These are phyloP conservation scores for Bidens hawaiensis DNA, from an alignment of 140 eudicot species.

Conservation along the genomic window DNA sequence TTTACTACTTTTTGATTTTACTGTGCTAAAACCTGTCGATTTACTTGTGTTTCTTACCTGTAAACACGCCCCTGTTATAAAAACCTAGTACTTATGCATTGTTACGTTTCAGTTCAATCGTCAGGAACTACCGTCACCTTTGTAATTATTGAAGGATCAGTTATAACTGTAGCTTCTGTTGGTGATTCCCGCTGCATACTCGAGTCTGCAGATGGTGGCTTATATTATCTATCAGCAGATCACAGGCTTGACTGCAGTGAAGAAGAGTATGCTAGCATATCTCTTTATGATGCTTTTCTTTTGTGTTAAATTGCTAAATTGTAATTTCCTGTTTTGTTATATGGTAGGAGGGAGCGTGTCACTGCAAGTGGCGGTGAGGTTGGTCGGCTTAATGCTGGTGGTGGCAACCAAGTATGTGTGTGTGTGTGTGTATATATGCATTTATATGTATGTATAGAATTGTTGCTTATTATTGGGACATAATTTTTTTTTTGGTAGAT, in stretches of 20 bases:
- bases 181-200: conserved; percentile 97
- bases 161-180: conserved; percentile 92
- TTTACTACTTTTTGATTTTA: conserved; percentile 2
- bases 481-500: conserved; percentile 35
- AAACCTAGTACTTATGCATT: conserved; percentile 15
- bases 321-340: background rate
- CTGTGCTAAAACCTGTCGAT: background rate
- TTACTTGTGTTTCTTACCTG: background rate
- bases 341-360: conserved; percentile 79
- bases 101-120: conserved; percentile 52
- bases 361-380: conserved; percentile 96
- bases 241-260: conserved; percentile 93
- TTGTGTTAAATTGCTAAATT: background rate
- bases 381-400: conserved; percentile 97
- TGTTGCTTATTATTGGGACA: conserved; percentile 7
- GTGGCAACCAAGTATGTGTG: conserved; percentile 76
- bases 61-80: background rate
- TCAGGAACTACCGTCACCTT: conserved; percentile 98
- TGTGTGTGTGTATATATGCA: background rate
- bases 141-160: conserved; percentile 93
- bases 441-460: background rate
- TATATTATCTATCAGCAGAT: conserved; percentile 86
- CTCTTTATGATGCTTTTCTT: conserved; percentile 1
- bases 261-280: conserved; percentile 68
- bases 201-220: conserved; percentile 97